Base-by-base conservation (phyloP, 495 filamentous ascomycete genomes). In the Zalerion maritima region DNA sequence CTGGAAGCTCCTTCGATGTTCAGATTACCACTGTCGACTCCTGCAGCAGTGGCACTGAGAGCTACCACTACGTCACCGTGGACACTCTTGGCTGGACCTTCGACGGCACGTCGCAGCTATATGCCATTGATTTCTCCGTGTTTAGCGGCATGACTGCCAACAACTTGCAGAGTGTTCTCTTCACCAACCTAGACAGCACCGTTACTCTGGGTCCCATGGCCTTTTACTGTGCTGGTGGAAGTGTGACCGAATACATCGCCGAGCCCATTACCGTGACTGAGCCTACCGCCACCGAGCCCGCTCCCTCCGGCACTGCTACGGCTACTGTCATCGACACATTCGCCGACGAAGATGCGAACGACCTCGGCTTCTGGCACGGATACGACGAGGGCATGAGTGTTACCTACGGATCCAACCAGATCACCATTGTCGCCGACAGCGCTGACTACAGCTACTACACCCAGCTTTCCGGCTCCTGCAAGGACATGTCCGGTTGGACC, bases 291-390 rank as follows among this genome's bases (percentile, higher is more conserved):
- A 71, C 70, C 5, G 50, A 68, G 4, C 41, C 64, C 10, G 56
- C 58, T 4, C 67, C 71, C 0, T 40, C 50, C 15, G 57, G 67
- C 14, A 54, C 49, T 17, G 60, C 67, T 8, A 53, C 64, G 14
- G 47, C 49, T 4, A 52, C 83, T n/a, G 52, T 81, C 6, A 73
- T 85, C 27, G 79, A 85, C 46, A 62, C 60, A 9, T 85, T 85
- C 38, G 43, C 52, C 18, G 57, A 62, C 41, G 25, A 41, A 5
- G 46, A 66, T 19, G 54, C 52, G 18, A 85, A 85, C 39, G 64
- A 63, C 14, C 63, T 84, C 2, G 69, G 69, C 2, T 69, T 73
- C 47, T 85, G 72, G 67, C 79, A 85, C 46, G 79, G 79, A 0
- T 52, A 64, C 2, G 75, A 78, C 29, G 74, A 79, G 34, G 58